A percentile compares a stretch with the other conserved stretches of the same genome.
Conservation (phyloP, 495 filamentous ascomycete genomes). For the Penicillium angulare region DNA sequence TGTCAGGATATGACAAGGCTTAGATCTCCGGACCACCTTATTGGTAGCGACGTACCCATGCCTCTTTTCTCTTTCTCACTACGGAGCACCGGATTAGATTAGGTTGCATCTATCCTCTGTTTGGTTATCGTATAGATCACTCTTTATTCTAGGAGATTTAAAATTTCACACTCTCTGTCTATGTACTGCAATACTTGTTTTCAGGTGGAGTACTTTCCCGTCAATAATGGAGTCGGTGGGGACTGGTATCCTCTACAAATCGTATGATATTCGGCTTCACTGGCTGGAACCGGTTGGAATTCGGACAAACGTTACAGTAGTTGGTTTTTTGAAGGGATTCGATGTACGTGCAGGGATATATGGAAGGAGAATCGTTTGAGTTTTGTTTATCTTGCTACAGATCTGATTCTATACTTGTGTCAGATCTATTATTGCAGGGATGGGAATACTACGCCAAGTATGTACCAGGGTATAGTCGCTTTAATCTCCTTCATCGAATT, state of each 20-base stretch:
- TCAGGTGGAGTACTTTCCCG: background rate
- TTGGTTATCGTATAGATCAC: background rate
- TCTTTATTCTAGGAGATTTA: background rate
- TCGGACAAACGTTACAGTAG: background rate
- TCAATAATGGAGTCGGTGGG: background rate
- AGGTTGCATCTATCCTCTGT: background rate
- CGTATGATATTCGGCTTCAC: background rate
- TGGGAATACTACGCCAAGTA: too few relatives aligned
- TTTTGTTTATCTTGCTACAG: too few relatives aligned
- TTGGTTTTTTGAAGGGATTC: too few relatives aligned
- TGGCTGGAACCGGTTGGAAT: background rate
- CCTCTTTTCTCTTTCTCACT: background rate
- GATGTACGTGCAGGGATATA: background rate
- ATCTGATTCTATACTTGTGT: too few relatives aligned
- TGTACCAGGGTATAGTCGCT: too few relatives aligned
- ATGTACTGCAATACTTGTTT: background rate
- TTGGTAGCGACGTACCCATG: too few relatives aligned
- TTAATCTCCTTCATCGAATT: background rate
- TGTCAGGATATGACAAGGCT: background rate
- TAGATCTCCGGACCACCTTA: background rate
- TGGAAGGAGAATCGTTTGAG: background rate
- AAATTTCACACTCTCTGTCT: background rate
- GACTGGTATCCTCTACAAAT: background rate
- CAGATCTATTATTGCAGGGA: too few relatives aligned
- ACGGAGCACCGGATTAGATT: background rate